These are phyloP conservation scores for Irpex sp. DNA, from an alignment of 1,284 basidiomycete genomes.

Conservation along the genomic window DNA sequence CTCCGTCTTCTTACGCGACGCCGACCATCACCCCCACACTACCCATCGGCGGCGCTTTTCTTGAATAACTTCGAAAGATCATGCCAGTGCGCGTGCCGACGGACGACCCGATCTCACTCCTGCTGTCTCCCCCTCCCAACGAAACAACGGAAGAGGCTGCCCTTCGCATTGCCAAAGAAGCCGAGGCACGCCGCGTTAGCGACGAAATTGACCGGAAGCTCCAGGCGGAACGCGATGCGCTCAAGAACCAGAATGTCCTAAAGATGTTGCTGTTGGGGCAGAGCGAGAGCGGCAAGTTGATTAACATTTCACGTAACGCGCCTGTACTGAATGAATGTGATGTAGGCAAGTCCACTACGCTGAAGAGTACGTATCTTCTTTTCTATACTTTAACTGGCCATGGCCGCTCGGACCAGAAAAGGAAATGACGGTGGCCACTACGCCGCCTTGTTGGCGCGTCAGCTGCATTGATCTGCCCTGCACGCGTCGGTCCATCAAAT, in stretches of 20 bases:
- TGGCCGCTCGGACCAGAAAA: not conserved
- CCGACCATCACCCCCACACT: not conserved
- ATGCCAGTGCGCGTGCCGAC: conserved; percentile 6
- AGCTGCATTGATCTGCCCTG: not conserved
- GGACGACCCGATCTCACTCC: conserved; percentile 26
- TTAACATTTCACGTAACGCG: not conserved
- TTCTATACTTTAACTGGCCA: not conserved
- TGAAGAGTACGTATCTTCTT: conserved; percentile 23
- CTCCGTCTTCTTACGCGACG: not conserved
- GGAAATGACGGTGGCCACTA: not conserved
- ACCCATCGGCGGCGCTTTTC: not conserved
- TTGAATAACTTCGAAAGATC: not conserved
- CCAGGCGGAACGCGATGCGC: conserved; percentile 39
- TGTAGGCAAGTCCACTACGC: conserved; percentile 28
- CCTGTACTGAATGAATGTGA: not conserved
- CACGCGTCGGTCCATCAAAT: too few species aligned
- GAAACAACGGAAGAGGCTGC: conserved; percentile 24
- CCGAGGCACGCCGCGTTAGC: conserved; percentile 47
- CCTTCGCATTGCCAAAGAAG: conserved; percentile 40
- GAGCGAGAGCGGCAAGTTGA: conserved; percentile 54
- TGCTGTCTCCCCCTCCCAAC: conserved; percentile 24
- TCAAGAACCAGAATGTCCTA: conserved; percentile 44
- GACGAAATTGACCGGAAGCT: conserved; percentile 57
- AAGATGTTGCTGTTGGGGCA: conserved; percentile 60
- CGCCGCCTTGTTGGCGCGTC: not conserved